Percentiles rank a stretch among this genome's conserved stretches.
Evolutionary conservation across 352 stramenopile genomes (phyloP).

Genomic region (Globisporangium orthogonon): DNA sequence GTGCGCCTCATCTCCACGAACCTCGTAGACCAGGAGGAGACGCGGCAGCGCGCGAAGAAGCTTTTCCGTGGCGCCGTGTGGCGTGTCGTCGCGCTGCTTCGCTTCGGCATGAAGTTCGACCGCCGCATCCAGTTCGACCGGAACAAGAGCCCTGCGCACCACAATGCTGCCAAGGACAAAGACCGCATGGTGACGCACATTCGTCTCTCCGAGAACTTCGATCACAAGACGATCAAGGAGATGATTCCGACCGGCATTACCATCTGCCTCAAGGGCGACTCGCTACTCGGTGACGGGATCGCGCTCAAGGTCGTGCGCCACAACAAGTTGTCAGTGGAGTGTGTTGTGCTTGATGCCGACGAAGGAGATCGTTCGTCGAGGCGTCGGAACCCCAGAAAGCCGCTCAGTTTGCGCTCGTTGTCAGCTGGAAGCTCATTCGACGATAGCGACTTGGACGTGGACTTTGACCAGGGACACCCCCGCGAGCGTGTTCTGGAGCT

Average conservation of each 20-base stretch:
- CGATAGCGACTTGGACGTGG: slow-evolving; percentile 21
- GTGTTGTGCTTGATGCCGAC: slow-evolving; percentile 63
- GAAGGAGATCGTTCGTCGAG: slow-evolving; percentile 5
- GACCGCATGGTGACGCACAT: slow-evolving; percentile 69
- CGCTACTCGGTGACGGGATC: slow-evolving; percentile 65
- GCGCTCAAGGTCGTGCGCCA: slow-evolving; percentile 77
- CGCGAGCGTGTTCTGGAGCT: slow-evolving; percentile 68
- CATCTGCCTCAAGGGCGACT: slow-evolving; percentile 71
- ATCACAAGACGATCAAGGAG: slow-evolving; percentile 88
- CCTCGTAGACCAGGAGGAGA: slow-evolving; percentile 82
- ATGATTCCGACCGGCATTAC: slow-evolving; percentile 86
- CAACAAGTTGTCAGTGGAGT: slow-evolving; percentile 83
- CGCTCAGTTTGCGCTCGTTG: slow-evolving; percentile 20
- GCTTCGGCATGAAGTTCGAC: slow-evolving; percentile 87
- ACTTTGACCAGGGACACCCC: slow-evolving; percentile 7
- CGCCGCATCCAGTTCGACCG: slow-evolving; percentile 73
- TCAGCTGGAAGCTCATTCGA: slow-evolving; percentile 38
- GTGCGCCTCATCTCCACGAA: slow-evolving; percentile 86
- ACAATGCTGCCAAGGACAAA: slow-evolving; percentile 19
- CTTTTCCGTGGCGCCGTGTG: slow-evolving; percentile 81
- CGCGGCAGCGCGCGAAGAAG: slow-evolving; percentile 69
- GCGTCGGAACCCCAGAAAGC: neutral
- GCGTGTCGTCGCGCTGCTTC: slow-evolving; percentile 80
- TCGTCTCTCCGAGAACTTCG: slow-evolving; percentile 82
- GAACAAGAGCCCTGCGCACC: slow-evolving; percentile 29